Conservation (phyloP, 371 early-diverging fungal species). For the Mucor racemosus region DNA sequence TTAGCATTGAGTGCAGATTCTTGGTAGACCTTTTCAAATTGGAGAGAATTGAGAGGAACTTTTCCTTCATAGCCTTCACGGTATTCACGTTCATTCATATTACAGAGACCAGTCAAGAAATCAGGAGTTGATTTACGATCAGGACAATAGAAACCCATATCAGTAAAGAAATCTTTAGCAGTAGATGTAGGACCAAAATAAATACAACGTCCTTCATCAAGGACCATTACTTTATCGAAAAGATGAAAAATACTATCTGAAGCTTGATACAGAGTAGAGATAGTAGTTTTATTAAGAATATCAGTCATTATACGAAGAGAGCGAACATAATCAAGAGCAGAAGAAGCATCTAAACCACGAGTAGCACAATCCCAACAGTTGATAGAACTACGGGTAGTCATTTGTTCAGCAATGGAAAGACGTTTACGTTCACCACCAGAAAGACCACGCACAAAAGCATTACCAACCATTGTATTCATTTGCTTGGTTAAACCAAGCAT, state of each 20-base stretch:
- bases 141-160: slow-evolving; percentile 72
- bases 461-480: slow-evolving; percentile 83
- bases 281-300: slow-evolving; percentile 60
- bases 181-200: slow-evolving; percentile 76
- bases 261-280: slow-evolving; percentile 67
- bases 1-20: slow-evolving; percentile 37
- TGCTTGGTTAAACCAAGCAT: slow-evolving; percentile 78
- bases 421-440: slow-evolving; percentile 92
- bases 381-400: slow-evolving; percentile 76
- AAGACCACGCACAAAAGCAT: slow-evolving; percentile 81
- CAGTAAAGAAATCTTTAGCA: slow-evolving; percentile 64
- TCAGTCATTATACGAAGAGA: slow-evolving; percentile 73
- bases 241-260: slow-evolving; percentile 75
- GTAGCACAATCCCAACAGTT: slow-evolving; percentile 90
- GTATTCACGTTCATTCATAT: slow-evolving; percentile 64
- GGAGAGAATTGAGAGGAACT: slow-evolving; percentile 52
- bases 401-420: slow-evolving; percentile 85
- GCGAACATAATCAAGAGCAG: slow-evolving; percentile 80
- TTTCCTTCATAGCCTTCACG: slow-evolving; percentile 53
- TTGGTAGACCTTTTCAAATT: slow-evolving; percentile 52
- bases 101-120: slow-evolving; percentile 73
- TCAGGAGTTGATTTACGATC: slow-evolving; percentile 78
- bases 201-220: slow-evolving; percentile 75
- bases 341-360: slow-evolving; percentile 91
- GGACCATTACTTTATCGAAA: slow-evolving; percentile 76